These are phyloP conservation scores for Sisymbrium altissimum DNA, from an alignment of 345 rosid genomes.

Conservation along the genomic window DNA sequence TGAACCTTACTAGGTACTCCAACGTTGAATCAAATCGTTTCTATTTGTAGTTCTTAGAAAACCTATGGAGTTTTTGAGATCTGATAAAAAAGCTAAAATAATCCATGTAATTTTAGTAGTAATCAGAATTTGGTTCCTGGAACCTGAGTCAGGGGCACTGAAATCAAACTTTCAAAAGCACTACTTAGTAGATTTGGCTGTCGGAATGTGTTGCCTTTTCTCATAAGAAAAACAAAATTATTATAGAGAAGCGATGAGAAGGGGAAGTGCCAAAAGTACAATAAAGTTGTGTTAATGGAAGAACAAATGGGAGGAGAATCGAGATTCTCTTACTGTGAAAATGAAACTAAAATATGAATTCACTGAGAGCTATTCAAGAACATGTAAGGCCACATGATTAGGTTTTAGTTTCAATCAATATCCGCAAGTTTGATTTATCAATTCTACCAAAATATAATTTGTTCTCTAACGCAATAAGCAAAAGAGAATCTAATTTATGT, in stretches of 20 bases:
- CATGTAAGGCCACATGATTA: constrained; percentile 18
- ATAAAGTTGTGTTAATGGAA: background rate
- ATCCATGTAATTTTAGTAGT: background rate
- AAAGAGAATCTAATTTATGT: background rate
- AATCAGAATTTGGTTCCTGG: background rate
- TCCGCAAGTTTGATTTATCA: background rate
- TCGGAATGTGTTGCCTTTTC: too few species aligned
- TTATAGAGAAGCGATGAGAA: too few species aligned
- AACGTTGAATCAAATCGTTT: background rate
- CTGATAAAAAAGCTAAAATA: background rate
- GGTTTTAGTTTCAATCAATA: background rate
- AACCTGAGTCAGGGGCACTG: too few species aligned
- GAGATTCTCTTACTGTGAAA: background rate
- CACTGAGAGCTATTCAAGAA: constrained; percentile 10
- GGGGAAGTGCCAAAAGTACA: background rate
- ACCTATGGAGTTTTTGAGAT: background rate
- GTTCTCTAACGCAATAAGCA: background rate
- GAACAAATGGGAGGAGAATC: background rate
- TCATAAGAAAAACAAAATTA: too few species aligned
- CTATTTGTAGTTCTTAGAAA: background rate
- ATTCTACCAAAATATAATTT: background rate
- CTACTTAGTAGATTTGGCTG: too few species aligned
- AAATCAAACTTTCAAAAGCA: too few species aligned
- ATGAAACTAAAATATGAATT: background rate
- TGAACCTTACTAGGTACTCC: background rate